Conservation (phyloP, 768 basidiomycete species). For the Lactifluus hygrophoroides region DNA sequence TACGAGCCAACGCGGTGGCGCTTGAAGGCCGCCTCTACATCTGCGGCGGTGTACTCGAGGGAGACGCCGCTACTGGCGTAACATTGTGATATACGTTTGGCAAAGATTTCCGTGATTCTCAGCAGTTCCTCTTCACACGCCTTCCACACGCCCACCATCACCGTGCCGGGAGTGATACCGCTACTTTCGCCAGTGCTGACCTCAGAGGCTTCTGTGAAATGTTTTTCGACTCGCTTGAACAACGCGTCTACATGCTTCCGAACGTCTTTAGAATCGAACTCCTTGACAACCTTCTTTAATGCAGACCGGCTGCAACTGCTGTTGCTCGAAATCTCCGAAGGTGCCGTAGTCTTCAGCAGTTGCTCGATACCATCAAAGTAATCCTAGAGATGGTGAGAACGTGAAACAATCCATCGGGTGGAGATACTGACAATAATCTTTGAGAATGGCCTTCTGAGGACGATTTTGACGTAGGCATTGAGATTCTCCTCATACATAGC, state of each 20-base stretch:
- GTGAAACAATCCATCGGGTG: background rate
- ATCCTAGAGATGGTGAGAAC: slow-evolving; percentile 45
- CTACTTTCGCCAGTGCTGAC: slow-evolving; percentile 47
- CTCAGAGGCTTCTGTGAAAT: slow-evolving; percentile 79
- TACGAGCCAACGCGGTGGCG: slow-evolving; percentile 40
- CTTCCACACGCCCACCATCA: slow-evolving; percentile 82
- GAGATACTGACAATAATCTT: slow-evolving; percentile 53
- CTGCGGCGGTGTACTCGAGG: slow-evolving; percentile 64
- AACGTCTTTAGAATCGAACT: slow-evolving; percentile 81
- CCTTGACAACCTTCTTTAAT: slow-evolving; percentile 80
- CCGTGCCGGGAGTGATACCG: slow-evolving; percentile 49
- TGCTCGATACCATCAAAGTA: slow-evolving; percentile 91
- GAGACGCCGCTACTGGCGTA: slow-evolving; percentile 66
- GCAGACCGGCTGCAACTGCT: slow-evolving; percentile 65
- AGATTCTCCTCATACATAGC: slow-evolving; percentile 86
- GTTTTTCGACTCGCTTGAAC: slow-evolving; percentile 90
- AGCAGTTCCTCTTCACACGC: slow-evolving; percentile 81
- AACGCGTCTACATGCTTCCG: slow-evolving; percentile 81
- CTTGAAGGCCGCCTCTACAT: slow-evolving; percentile 75
- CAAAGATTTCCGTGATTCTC: slow-evolving; percentile 62
- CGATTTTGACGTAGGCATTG: slow-evolving; percentile 74
- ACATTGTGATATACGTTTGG: slow-evolving; percentile 62
- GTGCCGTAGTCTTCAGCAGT: slow-evolving; percentile 70
- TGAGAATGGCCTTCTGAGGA: slow-evolving; percentile 78
- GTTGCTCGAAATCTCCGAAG: slow-evolving; percentile 69